Conservation (phyloP, 768 basidiomycete species). For the Pholiota conissans region DNA sequence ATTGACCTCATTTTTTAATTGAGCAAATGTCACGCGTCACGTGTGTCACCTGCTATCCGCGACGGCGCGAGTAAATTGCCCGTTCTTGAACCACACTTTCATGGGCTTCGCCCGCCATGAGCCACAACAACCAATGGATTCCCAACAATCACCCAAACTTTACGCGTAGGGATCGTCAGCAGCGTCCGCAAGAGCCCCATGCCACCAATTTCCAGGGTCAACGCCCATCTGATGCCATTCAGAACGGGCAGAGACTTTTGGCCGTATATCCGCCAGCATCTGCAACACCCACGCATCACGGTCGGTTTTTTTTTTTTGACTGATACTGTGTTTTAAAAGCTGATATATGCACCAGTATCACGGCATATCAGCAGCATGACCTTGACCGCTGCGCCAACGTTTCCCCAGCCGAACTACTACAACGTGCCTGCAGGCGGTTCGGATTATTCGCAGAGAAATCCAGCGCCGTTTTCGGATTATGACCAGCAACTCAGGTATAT, state of each 20-base stretch:
- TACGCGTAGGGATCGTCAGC: slow-evolving; percentile 18
- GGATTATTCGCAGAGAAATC: slow-evolving; percentile 38
- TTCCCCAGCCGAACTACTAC: slow-evolving; percentile 59
- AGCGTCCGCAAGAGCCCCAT: slow-evolving; percentile 18
- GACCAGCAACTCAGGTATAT: slow-evolving; percentile 60
- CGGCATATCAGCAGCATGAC: slow-evolving; percentile 65
- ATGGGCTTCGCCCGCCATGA: slow-evolving; percentile 24
- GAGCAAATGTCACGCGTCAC: slow-evolving; percentile 7
- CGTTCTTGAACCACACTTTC: slow-evolving; percentile 7
- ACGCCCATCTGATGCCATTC: slow-evolving; percentile 47
- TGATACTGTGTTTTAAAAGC: not conserved
- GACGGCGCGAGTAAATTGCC: slow-evolving; percentile 19
- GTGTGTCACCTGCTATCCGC: slow-evolving; percentile 22
- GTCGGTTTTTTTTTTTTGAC: slow-evolving; percentile 34
- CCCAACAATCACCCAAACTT: slow-evolving; percentile 28
- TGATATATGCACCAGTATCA: slow-evolving; percentile 45
- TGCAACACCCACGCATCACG: slow-evolving; percentile 75
- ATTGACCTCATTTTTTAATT: no score
- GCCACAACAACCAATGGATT: slow-evolving; percentile 33
- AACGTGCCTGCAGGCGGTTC: slow-evolving; percentile 23
- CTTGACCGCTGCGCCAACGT: slow-evolving; percentile 58
- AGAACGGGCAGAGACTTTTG: slow-evolving; percentile 67
- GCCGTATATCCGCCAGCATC: slow-evolving; percentile 74
- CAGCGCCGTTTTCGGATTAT: slow-evolving; percentile 68
- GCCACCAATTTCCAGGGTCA: slow-evolving; percentile 14